Percentiles rank a stretch among this genome's conserved stretches.
These are phyloP conservation scores for Botrytis porri DNA, from an alignment of 2,329 filamentous ascomycete species.

Conservation along the genomic window DNA sequence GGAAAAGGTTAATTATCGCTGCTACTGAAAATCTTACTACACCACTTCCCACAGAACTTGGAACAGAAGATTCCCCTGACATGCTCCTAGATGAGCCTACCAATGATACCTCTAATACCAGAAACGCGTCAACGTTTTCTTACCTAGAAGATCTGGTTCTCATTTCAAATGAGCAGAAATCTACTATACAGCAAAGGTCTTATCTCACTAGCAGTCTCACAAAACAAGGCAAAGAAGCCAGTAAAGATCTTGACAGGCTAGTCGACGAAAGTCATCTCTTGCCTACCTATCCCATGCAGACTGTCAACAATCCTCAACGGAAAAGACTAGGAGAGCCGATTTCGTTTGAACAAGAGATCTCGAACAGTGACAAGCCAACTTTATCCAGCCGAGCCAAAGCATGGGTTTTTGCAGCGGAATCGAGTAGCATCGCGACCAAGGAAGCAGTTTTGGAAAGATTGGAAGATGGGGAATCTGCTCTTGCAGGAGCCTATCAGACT, in stretches of 20 bases:
- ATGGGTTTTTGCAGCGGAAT: conserved; percentile 60
- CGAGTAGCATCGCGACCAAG: conserved; percentile 57
- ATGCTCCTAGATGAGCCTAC: not conserved
- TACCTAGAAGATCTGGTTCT: conserved; percentile 54
- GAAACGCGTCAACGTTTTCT: conserved; percentile 46
- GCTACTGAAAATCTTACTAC: conserved; percentile 21
- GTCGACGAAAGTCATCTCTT: conserved; percentile 62
- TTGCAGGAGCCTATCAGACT: conserved; percentile 51
- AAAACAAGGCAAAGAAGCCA: conserved; percentile 51
- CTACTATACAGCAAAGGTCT: conserved; percentile 55
- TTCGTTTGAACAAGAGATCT: conserved; percentile 47
- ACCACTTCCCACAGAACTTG: conserved; percentile 8
- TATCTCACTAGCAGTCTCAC: conserved; percentile 51
- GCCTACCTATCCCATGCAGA: conserved; percentile 48
- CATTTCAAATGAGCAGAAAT: conserved; percentile 55
- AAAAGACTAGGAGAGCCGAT: conserved; percentile 37
- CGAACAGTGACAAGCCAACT: conserved; percentile 41
- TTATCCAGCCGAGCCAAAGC: conserved; percentile 48
- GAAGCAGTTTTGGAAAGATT: conserved; percentile 58
- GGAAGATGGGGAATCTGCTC: conserved; percentile 54
- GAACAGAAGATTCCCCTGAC: not conserved
- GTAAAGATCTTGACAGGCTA: conserved; percentile 51
- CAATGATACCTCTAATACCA: conserved; percentile 13
- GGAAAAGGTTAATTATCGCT: conserved; percentile 47
- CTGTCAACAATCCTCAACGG: conserved; percentile 27